Conservation (phyloP, 495 filamentous ascomycete genomes). For the Aspergillus ostianus region DNA sequence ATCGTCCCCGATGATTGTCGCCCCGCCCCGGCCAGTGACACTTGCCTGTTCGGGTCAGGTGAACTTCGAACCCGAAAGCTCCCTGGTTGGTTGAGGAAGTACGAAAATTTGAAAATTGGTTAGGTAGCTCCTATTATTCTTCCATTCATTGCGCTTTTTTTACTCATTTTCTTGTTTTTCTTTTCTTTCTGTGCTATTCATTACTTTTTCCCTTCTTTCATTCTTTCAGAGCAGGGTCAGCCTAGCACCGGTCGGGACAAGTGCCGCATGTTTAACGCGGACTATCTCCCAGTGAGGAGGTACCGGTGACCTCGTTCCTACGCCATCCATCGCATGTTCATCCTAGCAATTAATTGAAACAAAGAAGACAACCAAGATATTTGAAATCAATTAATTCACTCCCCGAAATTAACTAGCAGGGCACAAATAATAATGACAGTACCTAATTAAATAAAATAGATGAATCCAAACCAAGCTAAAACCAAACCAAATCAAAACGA, state of each 20-base stretch:
- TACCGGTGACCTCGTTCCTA: background rate
- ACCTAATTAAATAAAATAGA: constrained; percentile 2
- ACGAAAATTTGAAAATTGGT: too few relatives aligned
- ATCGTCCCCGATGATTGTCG: constrained; percentile 10
- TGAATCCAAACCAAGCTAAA: background rate
- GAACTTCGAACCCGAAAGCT: background rate
- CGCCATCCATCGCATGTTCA: background rate
- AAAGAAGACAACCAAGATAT: constrained; percentile 2
- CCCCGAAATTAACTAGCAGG: too few relatives aligned
- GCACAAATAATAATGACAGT: constrained; percentile 12
- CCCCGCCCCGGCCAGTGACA: constrained; percentile 14
- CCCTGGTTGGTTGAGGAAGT: background rate
- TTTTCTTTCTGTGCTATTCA: too few relatives aligned
- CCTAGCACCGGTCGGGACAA: too few relatives aligned
- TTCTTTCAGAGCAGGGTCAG: too few relatives aligned
- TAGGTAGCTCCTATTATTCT: too few relatives aligned
- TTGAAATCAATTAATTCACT: constrained; percentile 12
- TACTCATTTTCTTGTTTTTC: too few relatives aligned
- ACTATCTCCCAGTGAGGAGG: too few relatives aligned
- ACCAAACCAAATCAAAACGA: background rate
- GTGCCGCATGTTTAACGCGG: too few relatives aligned
- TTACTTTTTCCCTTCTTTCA: too few relatives aligned
- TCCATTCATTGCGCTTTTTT: too few relatives aligned
- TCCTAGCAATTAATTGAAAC: constrained; percentile 2
- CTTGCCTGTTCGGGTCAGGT: constrained; percentile 14